phyloP scores from a whole-genome alignment of 805 yeast species.

The Starmerella ratchasimensis region DNA sequence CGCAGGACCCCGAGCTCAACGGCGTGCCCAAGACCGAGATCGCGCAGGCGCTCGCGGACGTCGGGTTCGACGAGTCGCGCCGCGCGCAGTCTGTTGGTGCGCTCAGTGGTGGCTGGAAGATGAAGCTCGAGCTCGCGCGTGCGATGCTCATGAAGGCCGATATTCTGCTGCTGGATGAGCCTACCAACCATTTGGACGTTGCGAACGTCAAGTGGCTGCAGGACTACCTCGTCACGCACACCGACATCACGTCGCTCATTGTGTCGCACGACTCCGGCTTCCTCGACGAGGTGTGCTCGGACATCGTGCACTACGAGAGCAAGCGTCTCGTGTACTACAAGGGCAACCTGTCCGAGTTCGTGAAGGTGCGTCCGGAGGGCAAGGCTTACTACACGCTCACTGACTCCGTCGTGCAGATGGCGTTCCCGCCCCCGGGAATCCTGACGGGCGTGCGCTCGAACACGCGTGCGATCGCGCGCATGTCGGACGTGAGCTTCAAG shows the following conservation, averaged over 20 bases:
- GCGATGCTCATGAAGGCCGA: conserved; percentile 98
- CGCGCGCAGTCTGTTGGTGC: conserved; percentile 86
- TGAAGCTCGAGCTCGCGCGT: conserved; percentile 96
- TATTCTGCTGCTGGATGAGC: conserved; percentile 87
- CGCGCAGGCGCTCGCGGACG: conserved; percentile 59
- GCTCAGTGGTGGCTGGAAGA: conserved; percentile 97
- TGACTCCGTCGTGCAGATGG: conserved; percentile 88
- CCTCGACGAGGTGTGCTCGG: conserved; percentile 90
- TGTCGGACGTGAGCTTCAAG: conserved; percentile 70
- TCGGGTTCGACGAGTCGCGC: conserved; percentile 86
- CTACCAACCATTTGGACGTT: conserved; percentile 96
- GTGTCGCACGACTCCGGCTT: conserved; percentile 98
- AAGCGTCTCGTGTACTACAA: conserved; percentile 89
- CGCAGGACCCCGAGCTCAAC: conserved; percentile 68
- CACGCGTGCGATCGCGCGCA: conserved; percentile 84
- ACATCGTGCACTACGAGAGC: conserved; percentile 90
- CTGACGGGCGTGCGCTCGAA: conserved; percentile 92
- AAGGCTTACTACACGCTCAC: conserved; percentile 88
- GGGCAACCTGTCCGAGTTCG: conserved; percentile 90
- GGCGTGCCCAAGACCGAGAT: conserved; percentile 54
- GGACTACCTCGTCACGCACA: conserved; percentile 68
- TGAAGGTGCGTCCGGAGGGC: conserved; percentile 86
- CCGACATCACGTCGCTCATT: conserved; percentile 82
- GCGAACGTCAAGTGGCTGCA: conserved; percentile 86
- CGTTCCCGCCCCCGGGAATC: conserved; percentile 97